Percentiles rank a stretch among this genome's conserved stretches.
Evolutionary conservation across 169 alveolate species (phyloP).

Genomic region (Eimeria brunetti): DNA sequence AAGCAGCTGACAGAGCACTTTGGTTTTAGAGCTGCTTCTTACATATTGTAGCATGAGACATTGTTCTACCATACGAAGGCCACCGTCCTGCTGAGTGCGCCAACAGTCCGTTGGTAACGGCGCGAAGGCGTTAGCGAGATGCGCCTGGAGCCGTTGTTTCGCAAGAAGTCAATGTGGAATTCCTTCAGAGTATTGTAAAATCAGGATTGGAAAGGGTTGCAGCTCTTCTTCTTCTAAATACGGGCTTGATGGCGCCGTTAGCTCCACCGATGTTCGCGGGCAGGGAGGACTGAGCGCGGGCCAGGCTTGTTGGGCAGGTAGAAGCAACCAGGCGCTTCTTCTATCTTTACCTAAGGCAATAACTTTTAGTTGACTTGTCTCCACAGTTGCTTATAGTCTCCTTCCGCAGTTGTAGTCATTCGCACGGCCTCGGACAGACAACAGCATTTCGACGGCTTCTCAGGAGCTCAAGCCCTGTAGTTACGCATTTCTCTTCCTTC

Average conservation of each 20-base stretch:
- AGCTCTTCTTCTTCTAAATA: background rate
- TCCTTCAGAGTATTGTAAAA: background rate
- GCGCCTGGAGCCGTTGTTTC: background rate
- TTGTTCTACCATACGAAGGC: background rate
- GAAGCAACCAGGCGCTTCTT: background rate
- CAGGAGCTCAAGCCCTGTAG: background rate
- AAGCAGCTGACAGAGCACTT: background rate
- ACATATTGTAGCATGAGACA: background rate
- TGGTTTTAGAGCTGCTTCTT: background rate
- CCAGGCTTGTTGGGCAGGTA: slow-evolving; percentile 1
- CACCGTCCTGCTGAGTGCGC: slow-evolving; percentile 11
- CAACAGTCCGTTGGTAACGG: background rate
- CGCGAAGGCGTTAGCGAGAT: background rate
- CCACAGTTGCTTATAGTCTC: background rate
- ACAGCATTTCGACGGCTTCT: background rate
- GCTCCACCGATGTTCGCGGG: slow-evolving; percentile 15
- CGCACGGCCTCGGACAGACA: background rate
- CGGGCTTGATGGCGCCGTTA: background rate
- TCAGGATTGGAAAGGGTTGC: background rate
- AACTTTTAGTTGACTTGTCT: background rate
- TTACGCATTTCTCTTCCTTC: background rate
- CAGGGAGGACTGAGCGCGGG: background rate
- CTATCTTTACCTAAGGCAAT: background rate
- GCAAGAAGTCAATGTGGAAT: background rate
- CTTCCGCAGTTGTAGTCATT: background rate